Evolutionary conservation across 306 rosid species (phyloP).

Genomic region (Cicer chorassanicum): DNA sequence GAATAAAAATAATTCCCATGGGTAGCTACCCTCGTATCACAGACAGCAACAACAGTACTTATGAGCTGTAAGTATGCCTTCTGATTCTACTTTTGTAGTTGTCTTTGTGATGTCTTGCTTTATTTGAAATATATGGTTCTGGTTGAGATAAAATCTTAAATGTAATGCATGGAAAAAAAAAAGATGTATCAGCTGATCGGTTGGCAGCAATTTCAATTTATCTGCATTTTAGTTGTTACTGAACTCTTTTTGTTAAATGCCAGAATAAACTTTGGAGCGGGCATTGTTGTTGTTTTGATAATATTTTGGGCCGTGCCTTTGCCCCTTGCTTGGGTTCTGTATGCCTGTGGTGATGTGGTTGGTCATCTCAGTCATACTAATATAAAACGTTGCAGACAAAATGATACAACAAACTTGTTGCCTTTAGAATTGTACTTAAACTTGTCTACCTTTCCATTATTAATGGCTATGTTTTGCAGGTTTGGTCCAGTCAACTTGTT

Average conservation of each 20-base stretch:
- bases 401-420: constrained; percentile 23
- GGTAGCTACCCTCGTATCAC: constrained; percentile 96
- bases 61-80: constrained; percentile 76
- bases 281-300: constrained; percentile 24
- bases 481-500: constrained; percentile 98
- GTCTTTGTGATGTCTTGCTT: constrained; percentile 3
- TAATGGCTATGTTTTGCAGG: constrained; percentile 51
- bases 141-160: constrained; percentile 24
- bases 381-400: constrained; percentile 4
- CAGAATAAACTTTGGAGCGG: background rate
- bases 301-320: constrained; percentile 29
- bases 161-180: constrained; percentile 29
- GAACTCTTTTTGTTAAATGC: background rate
- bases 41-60: constrained; percentile 74
- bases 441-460: constrained; percentile 40
- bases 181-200: constrained; percentile 35
- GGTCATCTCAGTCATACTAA: constrained; percentile 17
- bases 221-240: constrained; percentile 4
- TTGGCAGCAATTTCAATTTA: constrained; percentile 26
- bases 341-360: constrained; percentile 28
- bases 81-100: background rate
- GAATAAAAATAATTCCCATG: constrained; percentile 92
- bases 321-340: constrained; percentile 7
- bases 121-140: constrained; percentile 22
- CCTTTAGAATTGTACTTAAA: constrained; percentile 32